phyloP scores from a whole-genome alignment of 108 stramenopile genomes.

The Bacterosira constricta region DNA sequence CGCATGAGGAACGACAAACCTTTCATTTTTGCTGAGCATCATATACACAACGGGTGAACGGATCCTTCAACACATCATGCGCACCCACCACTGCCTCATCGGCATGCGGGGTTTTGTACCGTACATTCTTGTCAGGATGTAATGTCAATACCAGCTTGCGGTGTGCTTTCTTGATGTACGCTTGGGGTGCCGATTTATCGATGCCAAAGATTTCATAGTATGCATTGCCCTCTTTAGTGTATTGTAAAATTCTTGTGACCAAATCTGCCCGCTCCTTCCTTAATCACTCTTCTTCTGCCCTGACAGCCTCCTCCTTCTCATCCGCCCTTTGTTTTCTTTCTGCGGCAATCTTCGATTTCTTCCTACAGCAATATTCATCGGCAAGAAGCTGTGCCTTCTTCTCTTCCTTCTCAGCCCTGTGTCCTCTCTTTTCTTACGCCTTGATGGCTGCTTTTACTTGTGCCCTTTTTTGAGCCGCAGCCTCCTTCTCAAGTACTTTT shows the following conservation, averaged over 20 bases:
- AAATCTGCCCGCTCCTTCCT: not conserved
- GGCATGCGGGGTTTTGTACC: not conserved
- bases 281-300: not conserved
- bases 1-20: no score
- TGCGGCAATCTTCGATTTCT: no score
- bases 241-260: not conserved
- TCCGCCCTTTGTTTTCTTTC: no score
- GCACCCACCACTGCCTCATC: slow-evolving; percentile 1
- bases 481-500: no score
- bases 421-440: no score
- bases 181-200: slow-evolving; percentile 21
- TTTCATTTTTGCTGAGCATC: not conserved
- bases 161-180: slow-evolving; percentile 71
- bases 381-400: no score
- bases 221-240: not conserved
- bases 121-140: slow-evolving; percentile 5
- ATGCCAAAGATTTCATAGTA: slow-evolving; percentile 55
- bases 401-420: no score
- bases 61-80: slow-evolving; percentile 11
- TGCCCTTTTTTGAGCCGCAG: no score
- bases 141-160: slow-evolving; percentile 60
- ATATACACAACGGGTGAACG: not conserved
- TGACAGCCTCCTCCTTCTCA: no score
- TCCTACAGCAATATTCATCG: no score
- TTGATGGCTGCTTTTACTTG: no score